Conservation (phyloP, 2,329 filamentous ascomycete genomes). For the Fusarium austroafricanum region DNA sequence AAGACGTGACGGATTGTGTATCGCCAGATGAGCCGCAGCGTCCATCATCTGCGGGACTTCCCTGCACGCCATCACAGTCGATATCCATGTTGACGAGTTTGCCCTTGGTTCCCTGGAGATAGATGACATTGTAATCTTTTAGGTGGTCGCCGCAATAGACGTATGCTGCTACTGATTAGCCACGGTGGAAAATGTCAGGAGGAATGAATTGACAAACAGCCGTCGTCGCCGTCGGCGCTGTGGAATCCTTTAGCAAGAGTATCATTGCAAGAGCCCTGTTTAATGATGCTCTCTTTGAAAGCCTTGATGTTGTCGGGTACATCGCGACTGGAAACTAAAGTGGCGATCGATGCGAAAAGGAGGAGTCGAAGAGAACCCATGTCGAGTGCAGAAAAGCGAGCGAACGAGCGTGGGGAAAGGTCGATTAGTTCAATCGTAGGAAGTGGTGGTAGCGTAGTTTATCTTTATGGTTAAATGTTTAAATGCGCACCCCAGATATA, state of each 20-base stretch:
- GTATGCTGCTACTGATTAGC: slow-evolving; percentile 44
- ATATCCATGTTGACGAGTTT: slow-evolving; percentile 67
- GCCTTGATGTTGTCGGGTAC: slow-evolving; percentile 56
- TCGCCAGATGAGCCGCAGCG: slow-evolving; percentile 59
- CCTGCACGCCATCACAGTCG: slow-evolving; percentile 66
- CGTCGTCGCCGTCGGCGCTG: slow-evolving; percentile 52
- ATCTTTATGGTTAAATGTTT: slow-evolving; percentile 14
- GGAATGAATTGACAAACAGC: slow-evolving; percentile 45
- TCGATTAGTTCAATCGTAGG: slow-evolving; percentile 2
- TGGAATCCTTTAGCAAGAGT: slow-evolving; percentile 56
- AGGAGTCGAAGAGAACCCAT: slow-evolving; percentile 40
- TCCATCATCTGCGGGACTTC: slow-evolving; percentile 55
- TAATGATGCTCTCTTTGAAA: slow-evolving; percentile 56
- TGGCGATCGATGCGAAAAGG: slow-evolving; percentile 43
- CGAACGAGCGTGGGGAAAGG: slow-evolving; percentile 16
- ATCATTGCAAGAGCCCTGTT: slow-evolving; percentile 53
- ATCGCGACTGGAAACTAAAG: slow-evolving; percentile 46
- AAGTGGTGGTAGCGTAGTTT: slow-evolving; percentile 9
- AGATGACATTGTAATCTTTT: slow-evolving; percentile 57
- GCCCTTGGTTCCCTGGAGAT: slow-evolving; percentile 57
- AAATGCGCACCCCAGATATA: not conserved
- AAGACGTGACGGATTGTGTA: slow-evolving; percentile 61
- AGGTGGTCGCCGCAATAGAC: slow-evolving; percentile 62
- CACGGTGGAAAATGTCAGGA: too few relatives aligned
- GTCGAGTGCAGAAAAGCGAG: not conserved